Conservation (phyloP, 768 basidiomycete species). For the Lentinula boryana region DNA sequence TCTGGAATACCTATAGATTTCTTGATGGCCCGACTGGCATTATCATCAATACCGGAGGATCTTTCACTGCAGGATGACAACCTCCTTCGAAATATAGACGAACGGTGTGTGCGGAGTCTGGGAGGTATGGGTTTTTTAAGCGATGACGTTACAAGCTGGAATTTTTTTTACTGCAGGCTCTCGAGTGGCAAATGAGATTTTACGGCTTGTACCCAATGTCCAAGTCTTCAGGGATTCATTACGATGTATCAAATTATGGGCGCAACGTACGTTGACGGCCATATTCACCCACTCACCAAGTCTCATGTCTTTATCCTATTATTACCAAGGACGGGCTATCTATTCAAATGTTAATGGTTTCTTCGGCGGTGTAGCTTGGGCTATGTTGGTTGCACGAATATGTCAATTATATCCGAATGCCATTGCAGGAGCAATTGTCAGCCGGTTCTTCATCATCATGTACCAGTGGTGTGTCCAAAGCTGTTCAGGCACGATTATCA, state of each 20-base stretch:
- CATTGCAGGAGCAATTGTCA: constrained; percentile 90
- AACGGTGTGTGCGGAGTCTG: constrained; percentile 90
- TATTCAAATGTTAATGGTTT: constrained; percentile 99
- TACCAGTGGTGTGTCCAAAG: constrained; percentile 74
- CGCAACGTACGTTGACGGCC: constrained; percentile 61
- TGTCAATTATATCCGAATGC: constrained; percentile 98
- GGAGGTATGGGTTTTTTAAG: constrained; percentile 48
- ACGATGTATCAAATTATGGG: constrained; percentile 97
- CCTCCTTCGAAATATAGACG: constrained; percentile 87
- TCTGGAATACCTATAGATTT: constrained; percentile 92
- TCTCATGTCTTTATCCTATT: not conserved
- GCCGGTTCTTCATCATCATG: constrained; percentile 98
- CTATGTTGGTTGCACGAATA: constrained; percentile 97
- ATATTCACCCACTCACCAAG: not conserved
- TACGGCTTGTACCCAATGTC: constrained; percentile 92
- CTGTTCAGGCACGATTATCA: not conserved
- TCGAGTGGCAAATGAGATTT: constrained; percentile 91
- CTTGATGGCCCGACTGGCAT: constrained; percentile 82
- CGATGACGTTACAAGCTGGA: not conserved
- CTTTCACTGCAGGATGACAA: constrained; percentile 88
- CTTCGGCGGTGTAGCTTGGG: constrained; percentile 97
- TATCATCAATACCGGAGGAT: constrained; percentile 89
- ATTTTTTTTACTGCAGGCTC: constrained; percentile 52
- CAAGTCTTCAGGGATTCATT: constrained; percentile 91
- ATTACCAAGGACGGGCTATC: constrained; percentile 75